phyloP scores from a whole-genome alignment of 257 asterid genomes.

The Prunella vulgaris region DNA sequence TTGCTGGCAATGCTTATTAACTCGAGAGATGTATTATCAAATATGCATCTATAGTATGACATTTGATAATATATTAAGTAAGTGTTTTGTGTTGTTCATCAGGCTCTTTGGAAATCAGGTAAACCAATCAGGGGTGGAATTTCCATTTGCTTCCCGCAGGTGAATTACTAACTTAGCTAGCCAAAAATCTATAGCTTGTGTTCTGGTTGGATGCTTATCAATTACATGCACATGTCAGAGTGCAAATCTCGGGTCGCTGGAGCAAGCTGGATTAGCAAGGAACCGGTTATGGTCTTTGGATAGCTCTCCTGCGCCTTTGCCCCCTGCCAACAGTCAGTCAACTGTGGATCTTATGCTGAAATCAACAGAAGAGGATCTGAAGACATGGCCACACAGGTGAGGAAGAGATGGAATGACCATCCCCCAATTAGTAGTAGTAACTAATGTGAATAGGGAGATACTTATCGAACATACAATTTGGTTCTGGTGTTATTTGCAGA shows the following conservation, averaged over 20 bases:
- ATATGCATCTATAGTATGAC: not conserved
- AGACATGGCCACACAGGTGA: slow-evolving; percentile 81
- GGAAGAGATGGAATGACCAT: slow-evolving; percentile 1
- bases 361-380: slow-evolving; percentile 79
- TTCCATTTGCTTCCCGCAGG: slow-evolving; percentile 73
- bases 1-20: not conserved
- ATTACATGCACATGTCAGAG: slow-evolving; percentile 35
- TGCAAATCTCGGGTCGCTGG: slow-evolving; percentile 60
- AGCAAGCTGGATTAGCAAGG: slow-evolving; percentile 79
- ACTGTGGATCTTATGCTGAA: slow-evolving; percentile 69
- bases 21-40: not conserved
- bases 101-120: slow-evolving; percentile 55
- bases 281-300: slow-evolving; percentile 73
- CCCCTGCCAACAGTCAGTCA: slow-evolving; percentile 52
- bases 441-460: slow-evolving; percentile 2
- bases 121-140: slow-evolving; percentile 68
- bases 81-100: slow-evolving; percentile 26
- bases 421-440: not conserved
- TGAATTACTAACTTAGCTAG: slow-evolving; percentile 22
- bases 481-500: slow-evolving; percentile 40
- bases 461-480: slow-evolving; percentile 7
- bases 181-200: not conserved
- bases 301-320: slow-evolving; percentile 62
- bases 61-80: not conserved
- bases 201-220: slow-evolving; percentile 20